phyloP scores from a whole-genome alignment of 1,284 basidiomycete genomes.

The Athelia psychrophila region DNA sequence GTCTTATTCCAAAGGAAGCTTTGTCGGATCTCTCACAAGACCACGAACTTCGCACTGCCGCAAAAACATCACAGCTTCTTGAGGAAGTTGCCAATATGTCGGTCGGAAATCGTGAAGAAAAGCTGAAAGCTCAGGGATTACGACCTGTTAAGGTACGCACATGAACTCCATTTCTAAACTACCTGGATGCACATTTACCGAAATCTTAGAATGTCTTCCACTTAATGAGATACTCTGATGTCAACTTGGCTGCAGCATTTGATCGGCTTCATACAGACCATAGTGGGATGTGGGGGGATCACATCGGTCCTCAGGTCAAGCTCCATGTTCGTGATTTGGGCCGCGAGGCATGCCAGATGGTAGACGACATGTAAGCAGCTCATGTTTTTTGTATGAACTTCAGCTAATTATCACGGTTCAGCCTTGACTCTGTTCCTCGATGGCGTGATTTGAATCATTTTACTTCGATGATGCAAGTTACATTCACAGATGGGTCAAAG shows the following conservation, averaged over 20 bases:
- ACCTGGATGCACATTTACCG: neutral
- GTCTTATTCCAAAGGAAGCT: slow-evolving; percentile 24
- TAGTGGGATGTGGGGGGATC: slow-evolving; percentile 28
- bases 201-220: slow-evolving; percentile 33
- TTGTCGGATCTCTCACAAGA: slow-evolving; percentile 15
- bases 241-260: slow-evolving; percentile 28
- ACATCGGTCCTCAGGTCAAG: slow-evolving; percentile 24
- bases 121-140: slow-evolving; percentile 24
- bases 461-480: slow-evolving; percentile 19
- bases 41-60: slow-evolving; percentile 13
- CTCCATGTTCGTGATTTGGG: slow-evolving; percentile 9
- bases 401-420: slow-evolving; percentile 3
- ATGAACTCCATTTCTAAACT: slow-evolving; percentile 1
- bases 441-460: slow-evolving; percentile 38
- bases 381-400: no score
- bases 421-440: slow-evolving; percentile 25
- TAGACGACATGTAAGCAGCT: no score
- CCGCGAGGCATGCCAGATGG: neutral
- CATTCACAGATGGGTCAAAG: slow-evolving; percentile 35
- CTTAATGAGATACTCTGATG: slow-evolving; percentile 22
- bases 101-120: slow-evolving; percentile 14
- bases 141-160: slow-evolving; percentile 26
- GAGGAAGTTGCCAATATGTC: slow-evolving; percentile 6
- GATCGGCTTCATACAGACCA: slow-evolving; percentile 35
- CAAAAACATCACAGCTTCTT: slow-evolving; percentile 12